Evolutionary conservation across 331 rosid genomes (phyloP), one percentile per base, ranked within the genome.

Genomic region (Saraca asoca): DNA sequence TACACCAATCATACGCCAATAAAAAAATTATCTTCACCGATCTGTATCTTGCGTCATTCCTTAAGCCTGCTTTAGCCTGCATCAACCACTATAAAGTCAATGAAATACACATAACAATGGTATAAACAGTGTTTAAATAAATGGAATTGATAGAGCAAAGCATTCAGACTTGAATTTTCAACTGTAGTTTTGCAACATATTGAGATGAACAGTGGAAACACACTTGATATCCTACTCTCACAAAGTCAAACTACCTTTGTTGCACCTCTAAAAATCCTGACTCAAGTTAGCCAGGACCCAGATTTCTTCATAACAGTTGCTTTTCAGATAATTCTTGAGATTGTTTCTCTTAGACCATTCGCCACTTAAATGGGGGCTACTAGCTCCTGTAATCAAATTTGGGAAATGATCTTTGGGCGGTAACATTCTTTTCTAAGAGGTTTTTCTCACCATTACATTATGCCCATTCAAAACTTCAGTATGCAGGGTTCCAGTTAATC

Each of bases 41-140:
- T 83, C 69, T 88, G 85, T 94, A 94, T 68, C 98, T 86, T 65
- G 86, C 85, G 50, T 94, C 98, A 64, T 84, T 83, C 75, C 96
- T 83, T 55, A 94, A 73, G 77, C 79, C 85, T 52, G 90, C 96
- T 75, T 90, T 94, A 64, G 90, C 90, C 98, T 94, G 71, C 56
- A 79, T 18, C 55, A 78, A 62, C 8, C 52, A 73, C 24, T 62
- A 67, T 56, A 62, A 57, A 33, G 18, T 51, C 44, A 19, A 53
- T 14, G 33, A 55, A 62, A 35, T 24, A 3, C 31, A 24, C 31
- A 24, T 1, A 24, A 24, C 31, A 24, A 24, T 24, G 31, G 31
- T 24, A 24, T 24, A 24, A 24, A 24, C 31, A 1, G 31, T 3
- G 1, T 24, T 24, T 24, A 24, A 24, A 24, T n/a, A 19, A 41